Conservation (phyloP, 192 early-diverging fungal species). For the Funneliformis mosseae region DNA sequence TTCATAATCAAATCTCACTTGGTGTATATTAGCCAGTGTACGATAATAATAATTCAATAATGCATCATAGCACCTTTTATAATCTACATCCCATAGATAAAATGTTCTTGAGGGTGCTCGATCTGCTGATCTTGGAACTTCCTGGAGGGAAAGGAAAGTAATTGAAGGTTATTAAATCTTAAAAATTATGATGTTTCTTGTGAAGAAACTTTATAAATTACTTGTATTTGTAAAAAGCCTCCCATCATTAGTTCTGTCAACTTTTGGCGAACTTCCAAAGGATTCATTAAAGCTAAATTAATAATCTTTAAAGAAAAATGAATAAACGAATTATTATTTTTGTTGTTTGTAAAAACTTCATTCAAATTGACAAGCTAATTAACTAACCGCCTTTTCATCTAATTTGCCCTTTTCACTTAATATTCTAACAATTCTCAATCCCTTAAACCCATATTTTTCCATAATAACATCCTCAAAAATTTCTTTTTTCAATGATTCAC, state of each 20-base stretch:
- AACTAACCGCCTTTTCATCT: slow-evolving; percentile 64
- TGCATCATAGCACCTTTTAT: slow-evolving; percentile 8
- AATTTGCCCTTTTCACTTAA: slow-evolving; percentile 73
- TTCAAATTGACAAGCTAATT: neutral
- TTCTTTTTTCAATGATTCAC: slow-evolving; percentile 54
- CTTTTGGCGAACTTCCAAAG: slow-evolving; percentile 63
- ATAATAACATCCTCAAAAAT: slow-evolving; percentile 59
- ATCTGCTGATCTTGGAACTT: slow-evolving; percentile 73
- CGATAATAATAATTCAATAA: slow-evolving; percentile 4
- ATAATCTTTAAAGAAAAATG: slow-evolving; percentile 42
- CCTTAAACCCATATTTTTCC: slow-evolving; percentile 61
- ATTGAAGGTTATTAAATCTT: slow-evolving; percentile 36
- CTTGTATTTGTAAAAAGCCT: slow-evolving; percentile 47
- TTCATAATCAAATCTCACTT: slow-evolving; percentile 20
- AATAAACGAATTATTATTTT: neutral
- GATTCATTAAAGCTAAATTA: slow-evolving; percentile 67
- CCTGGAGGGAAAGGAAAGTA: slow-evolving; percentile 49
- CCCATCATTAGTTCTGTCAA: slow-evolving; percentile 56
- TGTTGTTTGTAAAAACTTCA: neutral
- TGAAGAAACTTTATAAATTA: neutral
- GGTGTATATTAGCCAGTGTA: slow-evolving; percentile 21
- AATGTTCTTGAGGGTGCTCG: slow-evolving; percentile 74
- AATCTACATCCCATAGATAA: slow-evolving; percentile 67
- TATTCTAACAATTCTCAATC: slow-evolving; percentile 65
- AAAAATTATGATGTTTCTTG: neutral